phyloP scores from a whole-genome alignment of 2,329 filamentous ascomycete genomes.

The Phaeosphaeriaceae sp. region DNA sequence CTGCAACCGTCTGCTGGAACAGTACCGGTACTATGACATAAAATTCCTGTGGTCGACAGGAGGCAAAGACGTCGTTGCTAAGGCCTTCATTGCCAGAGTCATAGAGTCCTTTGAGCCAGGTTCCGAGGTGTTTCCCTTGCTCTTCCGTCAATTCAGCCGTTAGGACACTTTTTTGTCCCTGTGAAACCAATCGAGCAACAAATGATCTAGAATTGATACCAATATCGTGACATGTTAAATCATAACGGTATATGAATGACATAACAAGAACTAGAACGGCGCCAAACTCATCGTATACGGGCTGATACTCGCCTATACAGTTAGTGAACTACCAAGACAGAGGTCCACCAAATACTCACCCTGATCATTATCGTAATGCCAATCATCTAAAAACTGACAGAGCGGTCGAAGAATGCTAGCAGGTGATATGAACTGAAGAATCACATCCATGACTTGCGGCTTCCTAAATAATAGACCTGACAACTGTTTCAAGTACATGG shows the following conservation, averaged over 20 bases:
- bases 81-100: slow-evolving; percentile 71
- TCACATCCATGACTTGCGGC: slow-evolving; percentile 73
- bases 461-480: slow-evolving; percentile 77
- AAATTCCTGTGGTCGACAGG: slow-evolving; percentile 82
- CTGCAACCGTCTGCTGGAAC: slow-evolving; percentile 76
- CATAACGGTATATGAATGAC: slow-evolving; percentile 77
- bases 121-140: slow-evolving; percentile 68
- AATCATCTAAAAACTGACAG: slow-evolving; percentile 76
- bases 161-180: slow-evolving; percentile 63
- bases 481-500: slow-evolving; percentile 77
- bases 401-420: slow-evolving; percentile 73
- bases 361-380: slow-evolving; percentile 83
- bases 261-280: slow-evolving; percentile 75
- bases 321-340: slow-evolving; percentile 16
- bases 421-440: slow-evolving; percentile 76
- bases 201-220: slow-evolving; percentile 70
- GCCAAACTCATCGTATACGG: slow-evolving; percentile 85
- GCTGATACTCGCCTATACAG: slow-evolving; percentile 72
- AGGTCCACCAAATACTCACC: slow-evolving; percentile 38
- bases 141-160: slow-evolving; percentile 70
- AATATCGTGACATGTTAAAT: slow-evolving; percentile 68
- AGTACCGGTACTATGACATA: slow-evolving; percentile 78
- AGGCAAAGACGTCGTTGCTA: slow-evolving; percentile 80
- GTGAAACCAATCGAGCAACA: slow-evolving; percentile 68
- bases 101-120: slow-evolving; percentile 80